A percentile compares a stretch with the other conserved stretches of the same genome.
These are phyloP conservation scores for Jamesozyma hellenica DNA, from an alignment of 805 yeast species.

Conservation along the genomic window DNA sequence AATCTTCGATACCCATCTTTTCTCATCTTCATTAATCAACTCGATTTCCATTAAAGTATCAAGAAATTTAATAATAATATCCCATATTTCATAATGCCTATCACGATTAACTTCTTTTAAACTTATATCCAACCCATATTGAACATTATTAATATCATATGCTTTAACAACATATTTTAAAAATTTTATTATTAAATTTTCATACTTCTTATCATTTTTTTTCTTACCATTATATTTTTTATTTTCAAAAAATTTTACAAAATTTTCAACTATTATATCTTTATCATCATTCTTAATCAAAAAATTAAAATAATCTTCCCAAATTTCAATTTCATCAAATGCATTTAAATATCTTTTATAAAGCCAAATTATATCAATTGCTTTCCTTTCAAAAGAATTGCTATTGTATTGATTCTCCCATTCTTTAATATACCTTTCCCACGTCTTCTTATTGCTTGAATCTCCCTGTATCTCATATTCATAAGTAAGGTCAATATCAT, in stretches of 20 bases:
- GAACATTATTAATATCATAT: conserved; percentile 26
- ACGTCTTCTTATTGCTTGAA: conserved; percentile 30
- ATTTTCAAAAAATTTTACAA: conserved; percentile 35
- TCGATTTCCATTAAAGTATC: conserved; percentile 10
- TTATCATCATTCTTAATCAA: conserved; percentile 31
- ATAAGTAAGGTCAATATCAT: conserved; percentile 33
- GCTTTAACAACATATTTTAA: conserved; percentile 37
- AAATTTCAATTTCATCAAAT: conserved; percentile 14
- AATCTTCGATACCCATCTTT: conserved; percentile 21
- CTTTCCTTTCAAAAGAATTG: conserved; percentile 8
- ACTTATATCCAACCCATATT: conserved; percentile 21
- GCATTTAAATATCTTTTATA: conserved; percentile 32
- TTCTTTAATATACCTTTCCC: conserved; percentile 38
- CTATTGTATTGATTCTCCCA: conserved; percentile 19
- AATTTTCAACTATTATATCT: conserved; percentile 33
- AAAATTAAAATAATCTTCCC: conserved; percentile 34
- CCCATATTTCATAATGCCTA: conserved; percentile 21
- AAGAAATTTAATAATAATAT: conserved; percentile 13
- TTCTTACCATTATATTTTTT: conserved; percentile 34
- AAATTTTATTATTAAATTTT: conserved; percentile 45
- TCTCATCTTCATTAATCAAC: conserved; percentile 3
- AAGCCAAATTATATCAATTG: conserved; percentile 16
- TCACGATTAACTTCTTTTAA: conserved; percentile 9
- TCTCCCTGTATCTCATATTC: conserved; percentile 36
- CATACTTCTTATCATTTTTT: conserved; percentile 22